phyloP scores from a whole-genome alignment of 306 rosid species.

The Acacia crassicarpa region DNA sequence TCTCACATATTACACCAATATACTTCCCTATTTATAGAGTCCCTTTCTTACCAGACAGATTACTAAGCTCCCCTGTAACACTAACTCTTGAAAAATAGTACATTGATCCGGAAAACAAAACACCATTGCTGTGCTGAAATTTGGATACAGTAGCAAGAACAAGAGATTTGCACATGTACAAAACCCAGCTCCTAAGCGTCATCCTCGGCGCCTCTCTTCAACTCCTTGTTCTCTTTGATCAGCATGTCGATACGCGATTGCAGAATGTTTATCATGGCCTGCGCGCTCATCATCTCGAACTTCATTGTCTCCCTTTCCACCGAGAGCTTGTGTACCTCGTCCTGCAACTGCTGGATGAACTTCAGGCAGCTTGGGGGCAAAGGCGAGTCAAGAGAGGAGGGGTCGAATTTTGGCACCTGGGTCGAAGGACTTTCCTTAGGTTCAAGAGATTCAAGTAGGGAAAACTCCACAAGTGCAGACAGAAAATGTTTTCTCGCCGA shows the following conservation, averaged over 20 bases:
- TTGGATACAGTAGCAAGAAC: constrained; percentile 26
- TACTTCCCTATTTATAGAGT: background rate
- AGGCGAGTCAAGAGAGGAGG: constrained; percentile 44
- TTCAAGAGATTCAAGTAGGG: constrained; percentile 77
- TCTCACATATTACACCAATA: background rate
- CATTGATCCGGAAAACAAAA: constrained; percentile 6
- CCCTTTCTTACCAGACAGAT: background rate
- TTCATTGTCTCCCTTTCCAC: constrained; percentile 78
- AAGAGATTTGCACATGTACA: background rate
- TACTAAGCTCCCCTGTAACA: background rate
- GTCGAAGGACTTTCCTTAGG: constrained; percentile 49
- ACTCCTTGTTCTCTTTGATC: constrained; percentile 64
- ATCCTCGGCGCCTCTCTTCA: constrained; percentile 47
- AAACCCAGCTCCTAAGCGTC: constrained; percentile 25
- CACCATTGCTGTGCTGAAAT: constrained; percentile 23
- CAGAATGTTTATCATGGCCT: constrained; percentile 80
- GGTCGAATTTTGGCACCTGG: constrained; percentile 48
- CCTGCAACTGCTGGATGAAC: constrained; percentile 67
- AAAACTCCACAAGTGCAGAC: constrained; percentile 88
- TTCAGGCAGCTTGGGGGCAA: constrained; percentile 71
- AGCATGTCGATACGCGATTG: constrained; percentile 67
- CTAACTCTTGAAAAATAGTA: constrained; percentile 20
- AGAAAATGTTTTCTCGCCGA: constrained; percentile 68
- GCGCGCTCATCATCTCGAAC: constrained; percentile 89
- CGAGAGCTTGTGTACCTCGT: constrained; percentile 61